Evolutionary conservation across 495 filamentous ascomycete species (phyloP), one percentile per base, ranked within the genome.

Genomic region (Penicillium dipodomyicola): DNA sequence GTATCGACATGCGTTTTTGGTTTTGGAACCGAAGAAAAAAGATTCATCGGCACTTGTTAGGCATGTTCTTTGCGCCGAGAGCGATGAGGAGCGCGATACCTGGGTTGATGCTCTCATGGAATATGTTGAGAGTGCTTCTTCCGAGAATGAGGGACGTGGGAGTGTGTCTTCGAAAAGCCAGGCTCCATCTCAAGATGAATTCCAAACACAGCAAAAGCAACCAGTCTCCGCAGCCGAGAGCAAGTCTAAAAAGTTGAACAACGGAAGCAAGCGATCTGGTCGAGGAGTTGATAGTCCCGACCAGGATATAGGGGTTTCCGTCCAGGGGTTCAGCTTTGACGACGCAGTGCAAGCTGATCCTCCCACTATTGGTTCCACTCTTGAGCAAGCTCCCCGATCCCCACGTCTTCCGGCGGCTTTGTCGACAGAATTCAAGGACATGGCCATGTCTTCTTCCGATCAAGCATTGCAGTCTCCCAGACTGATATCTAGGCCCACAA

Each of bases 11-110:
- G 94, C 95, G 5, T 97, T 98, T 72, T 77, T 97, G 45, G 88
- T 98, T 51, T 64, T 96, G 39, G 94, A 98, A 69, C 92, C 92
- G 2, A 98, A 97, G 77, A 90, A 90, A 70, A 98, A 97, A 70
- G 95, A 98, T 70, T 90, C 92, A 5, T 87, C 80, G 17, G 94
- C 87, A 61, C 80, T 91, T 41, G 90, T 96, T n/a, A 88, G 92
- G 43, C 94, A 98, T 72, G 91, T 97, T 9, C 75, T 98, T 15
- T 98, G 94, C 65, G 92, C 93, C 5, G 94, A 98, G 72, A 97
- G 88, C 64, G 94, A 98, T 65, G 77, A 81, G 48, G 95, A 98
- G 75, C 83, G 94, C 46, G 94, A 98, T 72, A 79, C 87, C 30
- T 98, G 94, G 94, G 93, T 98, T 2, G 88, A 92, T 41, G 86